These are phyloP conservation scores for Tuber brumale DNA, from an alignment of 495 filamentous ascomycete species.

Conservation along the genomic window DNA sequence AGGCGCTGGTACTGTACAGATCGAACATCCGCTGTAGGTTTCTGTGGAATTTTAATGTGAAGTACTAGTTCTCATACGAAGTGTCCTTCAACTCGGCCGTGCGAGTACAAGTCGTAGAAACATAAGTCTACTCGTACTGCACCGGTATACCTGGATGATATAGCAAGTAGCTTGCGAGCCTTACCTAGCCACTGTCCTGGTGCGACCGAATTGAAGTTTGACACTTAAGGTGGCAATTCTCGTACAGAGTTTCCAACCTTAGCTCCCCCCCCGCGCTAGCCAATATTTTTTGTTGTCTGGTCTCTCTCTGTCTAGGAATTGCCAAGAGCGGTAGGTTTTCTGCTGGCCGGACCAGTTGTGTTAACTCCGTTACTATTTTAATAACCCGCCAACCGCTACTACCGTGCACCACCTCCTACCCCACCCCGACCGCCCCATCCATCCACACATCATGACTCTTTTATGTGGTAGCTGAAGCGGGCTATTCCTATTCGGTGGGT, in stretches of 20 bases:
- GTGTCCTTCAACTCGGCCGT: not conserved
- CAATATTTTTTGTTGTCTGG: not conserved
- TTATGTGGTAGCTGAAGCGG: not conserved
- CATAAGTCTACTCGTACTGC: not conserved
- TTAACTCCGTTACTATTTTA: conserved; percentile 4
- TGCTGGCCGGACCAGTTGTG: not conserved
- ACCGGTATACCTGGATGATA: too few relatives aligned
- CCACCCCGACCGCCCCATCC: not conserved
- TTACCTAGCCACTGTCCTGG: not conserved
- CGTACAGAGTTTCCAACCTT: not conserved
- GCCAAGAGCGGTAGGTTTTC: not conserved
- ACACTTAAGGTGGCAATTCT: not conserved
- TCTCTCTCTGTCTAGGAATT: not conserved
- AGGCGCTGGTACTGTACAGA: not conserved
- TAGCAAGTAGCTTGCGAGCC: too few relatives aligned
- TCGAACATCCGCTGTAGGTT: not conserved
- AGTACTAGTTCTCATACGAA: not conserved
- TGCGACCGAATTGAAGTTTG: not conserved
- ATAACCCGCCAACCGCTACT: not conserved
- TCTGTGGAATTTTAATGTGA: not conserved
- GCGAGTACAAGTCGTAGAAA: not conserved
- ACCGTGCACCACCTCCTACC: not conserved
- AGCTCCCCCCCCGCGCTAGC: not conserved
- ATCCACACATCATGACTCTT: not conserved
- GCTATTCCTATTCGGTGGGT: not conserved